A percentile compares a stretch with the other conserved stretches of the same genome.
These are phyloP conservation scores for Vinca minor DNA, from an alignment of 257 asterid species.

Conservation along the genomic window DNA sequence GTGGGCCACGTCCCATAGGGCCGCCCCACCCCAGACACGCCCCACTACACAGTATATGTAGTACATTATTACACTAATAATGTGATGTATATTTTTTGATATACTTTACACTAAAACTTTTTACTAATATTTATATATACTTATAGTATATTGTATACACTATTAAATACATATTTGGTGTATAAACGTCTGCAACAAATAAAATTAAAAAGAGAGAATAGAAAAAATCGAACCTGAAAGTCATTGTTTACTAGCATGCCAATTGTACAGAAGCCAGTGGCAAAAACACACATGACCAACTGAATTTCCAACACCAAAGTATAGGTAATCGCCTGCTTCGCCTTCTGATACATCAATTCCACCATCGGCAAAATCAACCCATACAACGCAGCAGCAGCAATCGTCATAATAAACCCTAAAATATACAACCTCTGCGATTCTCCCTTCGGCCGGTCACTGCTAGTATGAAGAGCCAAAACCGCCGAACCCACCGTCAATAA, in stretches of 20 bases:
- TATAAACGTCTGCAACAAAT: too few relatives aligned
- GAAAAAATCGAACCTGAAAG: background rate
- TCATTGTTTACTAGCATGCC: slow-evolving; percentile 14
- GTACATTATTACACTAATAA: too few relatives aligned
- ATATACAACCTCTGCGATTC: slow-evolving; percentile 12
- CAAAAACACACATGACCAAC: background rate
- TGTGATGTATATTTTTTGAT: too few relatives aligned
- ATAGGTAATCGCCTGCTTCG: slow-evolving; percentile 13
- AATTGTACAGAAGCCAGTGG: background rate
- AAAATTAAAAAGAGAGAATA: too few relatives aligned
- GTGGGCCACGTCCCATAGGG: too few relatives aligned
- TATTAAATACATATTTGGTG: too few relatives aligned
- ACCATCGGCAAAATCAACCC: slow-evolving; percentile 21
- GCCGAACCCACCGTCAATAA: slow-evolving; percentile 19
- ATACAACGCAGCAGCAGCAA: slow-evolving; percentile 17
- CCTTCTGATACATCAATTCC: slow-evolving; percentile 18
- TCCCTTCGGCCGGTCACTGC: slow-evolving; percentile 17
- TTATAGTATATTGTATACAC: too few relatives aligned
- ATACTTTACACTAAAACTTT: too few relatives aligned
- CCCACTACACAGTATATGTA: too few relatives aligned
- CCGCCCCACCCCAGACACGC: too few relatives aligned
- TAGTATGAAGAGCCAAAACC: slow-evolving; percentile 15
- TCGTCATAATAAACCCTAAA: slow-evolving; percentile 16
- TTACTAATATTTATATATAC: too few relatives aligned
- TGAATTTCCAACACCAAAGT: slow-evolving; percentile 19